A percentile compares a stretch with the other conserved stretches of the same genome.
Conservation (phyloP, 148 eudicot genomes). For the Dianthus caryophyllus region DNA sequence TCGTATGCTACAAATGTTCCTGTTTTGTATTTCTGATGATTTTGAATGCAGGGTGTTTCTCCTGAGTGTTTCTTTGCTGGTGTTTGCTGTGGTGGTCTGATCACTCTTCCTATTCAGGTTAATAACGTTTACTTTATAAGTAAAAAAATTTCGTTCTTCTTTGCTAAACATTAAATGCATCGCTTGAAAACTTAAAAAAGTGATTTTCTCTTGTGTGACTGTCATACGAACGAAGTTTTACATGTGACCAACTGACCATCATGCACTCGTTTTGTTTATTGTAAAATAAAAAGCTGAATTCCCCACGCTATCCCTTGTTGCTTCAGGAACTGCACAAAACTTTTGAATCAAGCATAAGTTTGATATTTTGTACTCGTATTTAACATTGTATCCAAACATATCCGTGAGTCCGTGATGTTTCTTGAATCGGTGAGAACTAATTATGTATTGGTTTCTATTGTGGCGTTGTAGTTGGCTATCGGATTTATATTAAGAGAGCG, state of each 20-base stretch:
- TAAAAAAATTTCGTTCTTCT: neutral
- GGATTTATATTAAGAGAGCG: conserved; percentile 81
- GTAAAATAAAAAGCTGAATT: too few species aligned
- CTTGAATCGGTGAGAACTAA: neutral
- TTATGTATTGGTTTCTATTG: neutral
- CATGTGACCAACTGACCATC: too few species aligned
- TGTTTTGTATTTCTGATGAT: neutral
- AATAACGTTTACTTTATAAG: conserved; percentile 1
- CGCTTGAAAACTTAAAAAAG: neutral
- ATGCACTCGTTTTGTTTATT: too few species aligned
- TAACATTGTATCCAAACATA: neutral
- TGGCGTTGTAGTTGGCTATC: conserved; percentile 47
- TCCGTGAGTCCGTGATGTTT: neutral
- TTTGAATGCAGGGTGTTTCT: conserved; percentile 58
- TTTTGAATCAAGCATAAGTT: too few species aligned
- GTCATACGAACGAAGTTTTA: neutral
- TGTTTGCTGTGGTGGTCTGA: conserved; percentile 83
- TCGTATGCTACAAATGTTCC: neutral
- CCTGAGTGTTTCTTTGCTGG: conserved; percentile 93
- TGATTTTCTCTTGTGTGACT: neutral
- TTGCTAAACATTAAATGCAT: neutral
- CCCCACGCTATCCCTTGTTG: too few species aligned
- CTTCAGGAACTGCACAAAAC: too few species aligned
- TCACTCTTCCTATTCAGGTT: conserved; percentile 89
- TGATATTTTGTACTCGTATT: too few species aligned